Percentiles rank a stretch among this genome's conserved stretches.
Evolutionary conservation across 495 filamentous ascomycete species (phyloP).

Genomic region (Daldinia caldariorum): DNA sequence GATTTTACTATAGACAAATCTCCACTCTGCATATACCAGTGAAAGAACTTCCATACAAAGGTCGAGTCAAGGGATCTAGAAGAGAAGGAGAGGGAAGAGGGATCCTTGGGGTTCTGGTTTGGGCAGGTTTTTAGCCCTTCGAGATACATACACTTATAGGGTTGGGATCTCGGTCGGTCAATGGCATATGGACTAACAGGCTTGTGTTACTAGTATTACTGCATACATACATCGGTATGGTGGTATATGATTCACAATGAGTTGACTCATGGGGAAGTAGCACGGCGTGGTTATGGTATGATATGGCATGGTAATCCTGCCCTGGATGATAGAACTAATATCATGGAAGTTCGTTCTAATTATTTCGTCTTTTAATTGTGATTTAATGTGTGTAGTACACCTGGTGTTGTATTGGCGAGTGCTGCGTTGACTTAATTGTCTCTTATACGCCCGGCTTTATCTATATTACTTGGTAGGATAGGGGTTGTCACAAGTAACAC

Average conservation of each 20-base stretch:
- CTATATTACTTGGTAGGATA: too few species aligned
- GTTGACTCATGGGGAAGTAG: conserved; percentile 4
- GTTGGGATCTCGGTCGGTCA: conserved; percentile 6
- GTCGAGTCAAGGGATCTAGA: not conserved
- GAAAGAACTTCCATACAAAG: conserved; percentile 35
- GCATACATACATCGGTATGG: not conserved
- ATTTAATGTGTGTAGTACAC: not conserved
- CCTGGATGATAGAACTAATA: conserved; percentile 40
- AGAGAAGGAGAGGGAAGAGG: not conserved
- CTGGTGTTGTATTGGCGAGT: too few species aligned
- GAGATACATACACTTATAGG: conserved; percentile 12
- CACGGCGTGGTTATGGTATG: conserved; percentile 11
- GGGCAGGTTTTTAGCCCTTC: conserved; percentile 18
- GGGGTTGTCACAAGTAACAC: too few species aligned
- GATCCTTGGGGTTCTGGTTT: not conserved
- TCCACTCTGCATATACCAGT: conserved; percentile 50
- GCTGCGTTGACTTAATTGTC: too few species aligned
- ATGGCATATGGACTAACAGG: not conserved
- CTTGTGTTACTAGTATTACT: not conserved
- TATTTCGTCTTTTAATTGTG: not conserved
- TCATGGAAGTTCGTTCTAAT: conserved; percentile 32
- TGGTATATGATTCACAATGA: conserved; percentile 8
- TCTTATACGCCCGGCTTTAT: too few species aligned
- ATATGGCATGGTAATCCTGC: conserved; percentile 15
- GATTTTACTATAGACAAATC: conserved; percentile 49